Evolutionary conservation across 371 early-diverging fungal species (phyloP), one percentile per base, ranked within the genome.

Genomic region (Thermomucor indicae-seudaticae): DNA sequence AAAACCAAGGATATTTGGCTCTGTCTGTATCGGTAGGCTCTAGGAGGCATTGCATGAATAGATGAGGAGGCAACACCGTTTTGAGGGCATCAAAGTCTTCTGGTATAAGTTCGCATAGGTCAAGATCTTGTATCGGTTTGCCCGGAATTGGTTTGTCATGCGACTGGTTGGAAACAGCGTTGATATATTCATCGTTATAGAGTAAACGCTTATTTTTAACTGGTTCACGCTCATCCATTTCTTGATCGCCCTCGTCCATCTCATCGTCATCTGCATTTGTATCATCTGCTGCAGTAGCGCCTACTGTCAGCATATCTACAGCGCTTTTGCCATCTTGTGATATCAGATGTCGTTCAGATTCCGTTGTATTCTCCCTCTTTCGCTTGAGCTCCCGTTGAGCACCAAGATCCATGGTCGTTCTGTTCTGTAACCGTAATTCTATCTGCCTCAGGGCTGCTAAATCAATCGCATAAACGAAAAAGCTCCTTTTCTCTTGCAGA

Each of bases 401-500:
- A 35, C 10, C 29, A 23, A n/a, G 5, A 11, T 22, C 2, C 8
- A 23, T 10, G 51, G 30, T 16, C 20, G 16, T 7, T n/a, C n/a
- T n/a, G 10, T 42, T 24, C 35, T 25, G 5, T 44, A 52, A 22
- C 49, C 22, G 32, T 11, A 57, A 39, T 6, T 75, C 72, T 4
- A 72, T 62, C 8, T 47, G 48, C 19, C 67, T 62, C 38, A 81
- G 60, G 6, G 73, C 58, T 22, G 63, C 48, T 1, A 81, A 55
- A 59, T 84, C 81, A 22, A 66, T 65, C 0, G 80, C 67, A 59
- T 76, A 81, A 19, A 84, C 83, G 59, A 84, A 84, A 43, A 84
- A 84, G 47, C 78, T 81, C 12, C 85, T 64, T 17, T 57, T 60
- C 7, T 66, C 50, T 54, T 84, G 85, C 24, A 84, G 44, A 35